Percentiles rank a stretch among this genome's conserved stretches.
These are phyloP conservation scores for Coemansia nantahalensis DNA, from an alignment of 192 early-diverging fungal species.

Conservation along the genomic window DNA sequence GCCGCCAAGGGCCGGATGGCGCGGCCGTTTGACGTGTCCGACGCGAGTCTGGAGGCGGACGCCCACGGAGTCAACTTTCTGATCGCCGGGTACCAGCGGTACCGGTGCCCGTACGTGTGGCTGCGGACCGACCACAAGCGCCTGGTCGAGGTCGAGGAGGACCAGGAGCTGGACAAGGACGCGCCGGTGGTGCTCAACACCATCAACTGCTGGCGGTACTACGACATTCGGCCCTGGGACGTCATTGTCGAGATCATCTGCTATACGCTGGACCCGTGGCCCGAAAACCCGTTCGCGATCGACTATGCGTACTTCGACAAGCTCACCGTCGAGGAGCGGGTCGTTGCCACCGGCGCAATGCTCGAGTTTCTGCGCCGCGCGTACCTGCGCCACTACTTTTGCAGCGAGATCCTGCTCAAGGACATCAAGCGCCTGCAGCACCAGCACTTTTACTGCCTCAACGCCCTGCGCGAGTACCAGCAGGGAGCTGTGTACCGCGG, in stretches of 20 bases:
- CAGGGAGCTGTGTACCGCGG: conserved; percentile 18
- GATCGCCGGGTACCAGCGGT: conserved; percentile 66
- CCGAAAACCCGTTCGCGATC: conserved; percentile 66
- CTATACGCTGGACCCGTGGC: conserved; percentile 54
- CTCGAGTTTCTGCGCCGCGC: conserved; percentile 63
- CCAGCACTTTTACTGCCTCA: conserved; percentile 41
- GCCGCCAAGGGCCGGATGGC: conserved; percentile 7
- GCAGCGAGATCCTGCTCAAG: conserved; percentile 44
- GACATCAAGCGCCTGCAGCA: conserved; percentile 44
- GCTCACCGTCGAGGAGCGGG: conserved; percentile 62
- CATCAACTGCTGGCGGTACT: conserved; percentile 61
- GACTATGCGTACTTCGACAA: conserved; percentile 60
- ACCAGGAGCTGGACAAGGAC: conserved; percentile 58
- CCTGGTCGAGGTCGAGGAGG: conserved; percentile 50
- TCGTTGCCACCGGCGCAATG: conserved; percentile 65
- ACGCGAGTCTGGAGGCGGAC: conserved; percentile 41
- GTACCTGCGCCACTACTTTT: conserved; percentile 55
- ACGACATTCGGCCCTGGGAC: conserved; percentile 64
- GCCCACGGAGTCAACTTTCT: conserved; percentile 57
- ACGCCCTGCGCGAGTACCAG: conserved; percentile 37
- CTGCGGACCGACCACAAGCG: conserved; percentile 60
- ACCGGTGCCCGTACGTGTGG: conserved; percentile 74
- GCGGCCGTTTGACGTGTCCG: conserved; percentile 20
- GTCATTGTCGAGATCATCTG: conserved; percentile 68
- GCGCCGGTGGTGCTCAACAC: conserved; percentile 63